A percentile compares a stretch with the other conserved stretches of the same genome.
These are phyloP conservation scores for Trametes sp. DNA, from an alignment of 1,284 basidiomycete genomes.

Conservation along the genomic window DNA sequence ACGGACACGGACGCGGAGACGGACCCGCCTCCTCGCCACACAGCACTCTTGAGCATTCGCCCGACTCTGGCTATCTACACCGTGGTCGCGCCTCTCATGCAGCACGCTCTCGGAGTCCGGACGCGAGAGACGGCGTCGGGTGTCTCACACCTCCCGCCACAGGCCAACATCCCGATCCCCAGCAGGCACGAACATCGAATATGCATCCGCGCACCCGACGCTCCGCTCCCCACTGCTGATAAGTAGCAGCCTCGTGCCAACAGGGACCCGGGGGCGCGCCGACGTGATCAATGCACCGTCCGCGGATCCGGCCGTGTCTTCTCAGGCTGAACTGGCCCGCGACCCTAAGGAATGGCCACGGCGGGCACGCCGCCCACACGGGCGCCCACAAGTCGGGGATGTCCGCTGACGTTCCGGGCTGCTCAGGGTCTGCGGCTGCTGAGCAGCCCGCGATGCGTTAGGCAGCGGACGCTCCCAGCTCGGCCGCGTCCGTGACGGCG, in stretches of 20 bases:
- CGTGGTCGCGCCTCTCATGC: not conserved
- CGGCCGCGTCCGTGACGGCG: not conserved
- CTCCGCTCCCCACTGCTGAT: not conserved
- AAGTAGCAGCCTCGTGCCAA: not conserved
- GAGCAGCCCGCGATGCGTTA: slow-evolving; percentile 14
- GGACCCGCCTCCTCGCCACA: no score
- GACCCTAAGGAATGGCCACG: not conserved
- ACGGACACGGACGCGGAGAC: no score
- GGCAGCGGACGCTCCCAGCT: slow-evolving; percentile 7
- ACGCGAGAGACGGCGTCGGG: slow-evolving; percentile 1
- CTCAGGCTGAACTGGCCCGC: not conserved
- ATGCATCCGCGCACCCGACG: not conserved
- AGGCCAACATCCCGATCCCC: not conserved
- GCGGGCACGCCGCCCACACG: slow-evolving; percentile 4
- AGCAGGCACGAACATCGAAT: not conserved
- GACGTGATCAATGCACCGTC: not conserved
- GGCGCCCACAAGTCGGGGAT: slow-evolving; percentile 9
- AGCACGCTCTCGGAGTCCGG: not conserved
- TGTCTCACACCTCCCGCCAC: not conserved
- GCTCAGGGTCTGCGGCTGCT: not conserved
- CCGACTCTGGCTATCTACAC: not conserved
- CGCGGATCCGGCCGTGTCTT: not conserved
- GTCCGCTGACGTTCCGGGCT: not conserved
- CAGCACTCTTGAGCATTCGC: not conserved
- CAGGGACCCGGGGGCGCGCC: not conserved